Conservation (phyloP, 2,329 filamentous ascomycete genomes). For the Stagonosporopsis rhizophila region DNA sequence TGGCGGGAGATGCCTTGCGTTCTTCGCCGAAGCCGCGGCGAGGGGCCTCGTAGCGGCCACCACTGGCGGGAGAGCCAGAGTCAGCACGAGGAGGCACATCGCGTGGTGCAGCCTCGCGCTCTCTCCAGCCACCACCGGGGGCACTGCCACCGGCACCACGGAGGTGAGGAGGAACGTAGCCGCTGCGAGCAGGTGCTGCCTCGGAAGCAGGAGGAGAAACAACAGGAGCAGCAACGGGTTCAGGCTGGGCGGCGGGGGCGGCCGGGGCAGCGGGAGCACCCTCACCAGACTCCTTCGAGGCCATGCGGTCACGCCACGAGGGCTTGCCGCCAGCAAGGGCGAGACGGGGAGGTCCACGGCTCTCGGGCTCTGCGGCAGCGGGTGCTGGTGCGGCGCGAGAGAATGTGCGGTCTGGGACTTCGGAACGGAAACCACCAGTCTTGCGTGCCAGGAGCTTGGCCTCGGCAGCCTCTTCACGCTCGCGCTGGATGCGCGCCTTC, state of each 20-base stretch:
- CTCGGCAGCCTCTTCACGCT: slow-evolving; percentile 88
- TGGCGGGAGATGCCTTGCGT: slow-evolving; percentile 42
- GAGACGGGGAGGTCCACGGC: slow-evolving; percentile 66
- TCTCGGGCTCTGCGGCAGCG: slow-evolving; percentile 21
- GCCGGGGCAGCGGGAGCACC: slow-evolving; percentile 41
- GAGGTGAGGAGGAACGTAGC: slow-evolving; percentile 57
- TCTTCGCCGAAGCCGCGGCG: slow-evolving; percentile 39
- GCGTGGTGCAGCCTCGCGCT: slow-evolving; percentile 41
- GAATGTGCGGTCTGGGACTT: slow-evolving; percentile 46
- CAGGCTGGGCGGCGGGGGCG: slow-evolving; percentile 37
- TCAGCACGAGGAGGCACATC: slow-evolving; percentile 38
- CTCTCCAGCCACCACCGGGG: slow-evolving; percentile 46
- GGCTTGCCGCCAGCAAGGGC: slow-evolving; percentile 67
- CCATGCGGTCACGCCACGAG: slow-evolving; percentile 77
- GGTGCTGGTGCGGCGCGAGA: slow-evolving; percentile 23
- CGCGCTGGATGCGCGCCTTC: slow-evolving; percentile 70
- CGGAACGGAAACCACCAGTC: slow-evolving; percentile 48
- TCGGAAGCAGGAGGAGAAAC: slow-evolving; percentile 43
- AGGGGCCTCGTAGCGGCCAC: slow-evolving; percentile 40
- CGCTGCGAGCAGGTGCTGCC: slow-evolving; percentile 47
- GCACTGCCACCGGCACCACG: slow-evolving; percentile 44
- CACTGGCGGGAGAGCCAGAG: slow-evolving; percentile 37
- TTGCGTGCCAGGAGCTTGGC: slow-evolving; percentile 73
- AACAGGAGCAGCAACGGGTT: slow-evolving; percentile 42
- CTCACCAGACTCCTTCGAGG: slow-evolving; percentile 51